Conservation (phyloP, 1,284 basidiomycete genomes). For the Apiotrichum laibachii region DNA sequence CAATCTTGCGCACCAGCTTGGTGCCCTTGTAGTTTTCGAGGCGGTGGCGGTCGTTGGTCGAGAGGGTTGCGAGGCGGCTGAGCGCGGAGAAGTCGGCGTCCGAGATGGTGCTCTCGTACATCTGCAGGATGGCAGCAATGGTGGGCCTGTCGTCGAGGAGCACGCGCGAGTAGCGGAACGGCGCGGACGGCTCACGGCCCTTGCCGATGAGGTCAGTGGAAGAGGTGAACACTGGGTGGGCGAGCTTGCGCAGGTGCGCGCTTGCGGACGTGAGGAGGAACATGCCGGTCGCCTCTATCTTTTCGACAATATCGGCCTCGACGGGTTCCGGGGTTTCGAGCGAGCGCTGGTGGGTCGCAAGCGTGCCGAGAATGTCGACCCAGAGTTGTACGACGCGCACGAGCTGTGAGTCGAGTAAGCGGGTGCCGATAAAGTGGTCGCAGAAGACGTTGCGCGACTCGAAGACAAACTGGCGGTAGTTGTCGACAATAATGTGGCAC, state of each 20-base stretch:
- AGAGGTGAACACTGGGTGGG: slow-evolving; percentile 30
- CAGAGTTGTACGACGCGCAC: slow-evolving; percentile 66
- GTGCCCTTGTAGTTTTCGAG: slow-evolving; percentile 32
- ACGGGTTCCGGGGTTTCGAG: slow-evolving; percentile 29
- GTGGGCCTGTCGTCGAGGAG: slow-evolving; percentile 29
- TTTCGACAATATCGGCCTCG: slow-evolving; percentile 47
- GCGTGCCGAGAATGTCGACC: slow-evolving; percentile 69
- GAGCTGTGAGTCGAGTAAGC: slow-evolving; percentile 62
- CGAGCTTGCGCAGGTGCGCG: slow-evolving; percentile 32
- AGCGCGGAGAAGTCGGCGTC: slow-evolving; percentile 40
- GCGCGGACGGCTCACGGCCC: slow-evolving; percentile 37
- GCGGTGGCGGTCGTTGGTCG: slow-evolving; percentile 34
- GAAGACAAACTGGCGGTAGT: slow-evolving; percentile 75
- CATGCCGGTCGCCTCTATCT: slow-evolving; percentile 69
- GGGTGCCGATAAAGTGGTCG: slow-evolving; percentile 63
- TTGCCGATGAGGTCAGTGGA: slow-evolving; percentile 41
- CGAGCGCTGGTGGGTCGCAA: slow-evolving; percentile 58
- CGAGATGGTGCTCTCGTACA: slow-evolving; percentile 33
- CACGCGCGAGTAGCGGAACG: slow-evolving; percentile 42
- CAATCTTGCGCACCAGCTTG: slow-evolving; percentile 41
- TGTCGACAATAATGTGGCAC: slow-evolving; percentile 63
- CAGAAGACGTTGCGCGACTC: slow-evolving; percentile 65
- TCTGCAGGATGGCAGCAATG: slow-evolving; percentile 29
- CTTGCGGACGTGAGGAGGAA: slow-evolving; percentile 73
- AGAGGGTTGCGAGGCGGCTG: slow-evolving; percentile 37